A percentile compares a stretch with the other conserved stretches of the same genome.
Evolutionary conservation across 2,329 filamentous ascomycete genomes (phyloP).

Genomic region (Neopestalotiopsis clavispora): DNA sequence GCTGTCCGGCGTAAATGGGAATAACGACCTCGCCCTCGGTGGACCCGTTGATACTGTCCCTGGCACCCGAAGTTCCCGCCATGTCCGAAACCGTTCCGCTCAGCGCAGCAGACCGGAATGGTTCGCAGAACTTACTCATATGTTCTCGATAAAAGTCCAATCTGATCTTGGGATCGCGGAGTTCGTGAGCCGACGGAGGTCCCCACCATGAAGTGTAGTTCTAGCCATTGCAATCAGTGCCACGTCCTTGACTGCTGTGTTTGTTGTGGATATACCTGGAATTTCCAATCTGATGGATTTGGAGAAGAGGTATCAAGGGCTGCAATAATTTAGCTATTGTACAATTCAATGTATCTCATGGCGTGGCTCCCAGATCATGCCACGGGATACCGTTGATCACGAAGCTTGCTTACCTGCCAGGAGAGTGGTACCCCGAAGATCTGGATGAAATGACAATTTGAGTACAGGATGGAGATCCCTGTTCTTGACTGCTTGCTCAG

Average conservation of each 20-base stretch:
- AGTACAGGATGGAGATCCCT: neutral
- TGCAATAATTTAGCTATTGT: neutral
- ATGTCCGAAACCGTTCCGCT: neutral
- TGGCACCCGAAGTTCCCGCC: neutral
- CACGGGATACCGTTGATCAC: neutral
- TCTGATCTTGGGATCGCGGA: neutral
- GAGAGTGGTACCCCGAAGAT: neutral
- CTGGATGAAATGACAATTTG: conserved; percentile 1
- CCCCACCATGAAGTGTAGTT: neutral
- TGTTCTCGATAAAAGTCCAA: neutral
- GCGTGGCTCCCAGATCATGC: neutral
- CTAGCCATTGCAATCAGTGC: neutral
- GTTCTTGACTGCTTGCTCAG: neutral
- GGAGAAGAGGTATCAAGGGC: neutral
- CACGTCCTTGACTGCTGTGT: neutral
- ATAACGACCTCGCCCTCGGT: neutral
- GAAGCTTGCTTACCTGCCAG: neutral
- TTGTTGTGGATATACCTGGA: neutral
- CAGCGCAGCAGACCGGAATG: conserved; percentile 1
- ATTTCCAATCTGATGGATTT: conserved; percentile 2
- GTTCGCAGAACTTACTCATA: conserved; percentile 2
- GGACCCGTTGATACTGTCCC: neutral
- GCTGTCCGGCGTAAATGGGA: neutral
- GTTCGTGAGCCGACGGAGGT: neutral
- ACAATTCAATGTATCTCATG: neutral